Evolutionary conservation across 352 stramenopile species (phyloP).

Genomic region (Globisporangium lucens): DNA sequence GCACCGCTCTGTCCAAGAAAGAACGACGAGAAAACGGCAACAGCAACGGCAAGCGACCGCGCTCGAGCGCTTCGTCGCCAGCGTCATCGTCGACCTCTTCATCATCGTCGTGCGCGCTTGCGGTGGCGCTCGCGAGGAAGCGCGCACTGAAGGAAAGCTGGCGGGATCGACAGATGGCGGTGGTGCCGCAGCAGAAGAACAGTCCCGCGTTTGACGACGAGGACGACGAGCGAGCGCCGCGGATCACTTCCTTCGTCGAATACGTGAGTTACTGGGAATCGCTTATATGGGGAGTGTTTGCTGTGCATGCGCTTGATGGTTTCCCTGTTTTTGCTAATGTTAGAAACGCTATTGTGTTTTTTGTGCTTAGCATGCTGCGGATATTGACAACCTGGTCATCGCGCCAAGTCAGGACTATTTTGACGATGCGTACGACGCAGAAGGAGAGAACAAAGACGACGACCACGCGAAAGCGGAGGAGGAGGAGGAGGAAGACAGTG

Average conservation of each 20-base stretch:
- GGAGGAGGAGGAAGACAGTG: neutral
- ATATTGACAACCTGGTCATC: constrained; percentile 17
- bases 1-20: constrained; percentile 2
- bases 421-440: constrained; percentile 9
- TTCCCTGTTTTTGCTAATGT: neutral
- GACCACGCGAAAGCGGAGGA: neutral
- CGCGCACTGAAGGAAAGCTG: constrained; percentile 14
- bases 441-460: neutral
- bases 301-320: neutral
- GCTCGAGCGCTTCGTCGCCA: constrained; percentile 7
- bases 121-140: constrained; percentile 14
- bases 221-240: constrained; percentile 8
- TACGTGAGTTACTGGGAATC: constrained; percentile 12
- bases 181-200: neutral
- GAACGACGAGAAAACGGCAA: neutral
- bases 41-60: constrained; percentile 2
- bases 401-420: constrained; percentile 23
- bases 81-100: constrained; percentile 11
- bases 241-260: constrained; percentile 19
- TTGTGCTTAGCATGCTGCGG: constrained; percentile 17
- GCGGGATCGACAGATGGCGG: neutral
- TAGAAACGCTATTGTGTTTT: neutral
- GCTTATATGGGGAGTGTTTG: neutral
- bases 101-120: constrained; percentile 13
- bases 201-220: neutral